phyloP scores from a whole-genome alignment of 2,329 filamentous ascomycete genomes.

The Fusarium sp. region DNA sequence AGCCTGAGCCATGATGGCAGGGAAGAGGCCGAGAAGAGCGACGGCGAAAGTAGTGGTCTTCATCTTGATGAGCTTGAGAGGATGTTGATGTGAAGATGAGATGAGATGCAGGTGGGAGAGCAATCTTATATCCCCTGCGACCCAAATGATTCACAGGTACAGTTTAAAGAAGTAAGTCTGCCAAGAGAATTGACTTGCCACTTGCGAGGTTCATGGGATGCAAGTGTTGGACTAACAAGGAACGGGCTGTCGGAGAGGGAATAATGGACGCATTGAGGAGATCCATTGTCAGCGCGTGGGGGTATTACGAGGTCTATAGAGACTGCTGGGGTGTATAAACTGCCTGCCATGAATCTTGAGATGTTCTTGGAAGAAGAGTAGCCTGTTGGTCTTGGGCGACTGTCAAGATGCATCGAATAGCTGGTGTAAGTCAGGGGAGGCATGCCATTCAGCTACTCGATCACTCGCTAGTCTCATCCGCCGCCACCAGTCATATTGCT shows the following conservation, averaged over 20 bases:
- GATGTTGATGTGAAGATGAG: conserved; percentile 20
- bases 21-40: conserved; percentile 42
- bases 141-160: conserved; percentile 2
- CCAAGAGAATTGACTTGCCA: conserved; percentile 16
- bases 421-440: neutral
- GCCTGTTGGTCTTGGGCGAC: neutral
- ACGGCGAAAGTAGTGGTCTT: conserved; percentile 41
- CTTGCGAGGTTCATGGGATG: conserved; percentile 1
- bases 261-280: conserved; percentile 2
- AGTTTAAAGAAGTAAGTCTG: neutral
- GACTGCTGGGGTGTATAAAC: neutral
- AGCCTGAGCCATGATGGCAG: conserved; percentile 37
- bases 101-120: neutral
- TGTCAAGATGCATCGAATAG: neutral
- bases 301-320: neutral
- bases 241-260: conserved; percentile 1
- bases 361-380: neutral
- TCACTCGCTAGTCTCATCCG: rapidly evolving
- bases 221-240: neutral
- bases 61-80: conserved; percentile 32
- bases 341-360: neutral
- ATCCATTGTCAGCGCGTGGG: conserved; percentile 15
- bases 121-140: conserved; percentile 15
- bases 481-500: rapidly evolving
- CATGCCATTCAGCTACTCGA: neutral